Evolutionary conservation across 352 stramenopile species (phyloP).

Genomic region (Phytophthora citricola): DNA sequence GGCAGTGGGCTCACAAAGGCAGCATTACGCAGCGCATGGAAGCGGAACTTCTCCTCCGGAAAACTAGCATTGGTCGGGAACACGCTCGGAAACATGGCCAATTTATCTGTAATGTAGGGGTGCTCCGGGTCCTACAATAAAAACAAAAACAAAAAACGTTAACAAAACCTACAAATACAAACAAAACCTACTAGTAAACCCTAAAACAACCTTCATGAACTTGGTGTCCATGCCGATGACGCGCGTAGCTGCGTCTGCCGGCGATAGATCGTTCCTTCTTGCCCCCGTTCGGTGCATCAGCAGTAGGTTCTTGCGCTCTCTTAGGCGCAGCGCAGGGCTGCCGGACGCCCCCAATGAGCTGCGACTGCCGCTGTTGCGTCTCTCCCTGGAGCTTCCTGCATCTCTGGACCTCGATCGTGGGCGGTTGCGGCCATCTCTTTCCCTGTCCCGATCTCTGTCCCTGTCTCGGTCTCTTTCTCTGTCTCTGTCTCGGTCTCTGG

Average conservation of each 20-base stretch:
- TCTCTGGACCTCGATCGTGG: slow-evolving; percentile 56
- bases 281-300: slow-evolving; percentile 74
- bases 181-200: not conserved
- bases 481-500: slow-evolving; percentile 47
- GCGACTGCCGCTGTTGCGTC: slow-evolving; percentile 36
- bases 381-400: slow-evolving; percentile 23
- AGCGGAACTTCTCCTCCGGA: slow-evolving; percentile 84
- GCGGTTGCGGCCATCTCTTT: slow-evolving; percentile 39
- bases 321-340: slow-evolving; percentile 60
- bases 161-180: slow-evolving; percentile 10
- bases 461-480: slow-evolving; percentile 41
- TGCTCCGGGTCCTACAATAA: slow-evolving; percentile 61
- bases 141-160: slow-evolving; percentile 1
- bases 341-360: slow-evolving; percentile 54
- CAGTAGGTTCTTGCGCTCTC: slow-evolving; percentile 77
- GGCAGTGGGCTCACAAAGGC: slow-evolving; percentile 83
- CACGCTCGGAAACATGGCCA: slow-evolving; percentile 67
- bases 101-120: slow-evolving; percentile 74
- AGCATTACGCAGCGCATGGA: slow-evolving; percentile 71
- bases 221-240: slow-evolving; percentile 72
- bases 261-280: slow-evolving; percentile 54
- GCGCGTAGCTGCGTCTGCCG: slow-evolving; percentile 54
- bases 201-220: slow-evolving; percentile 72
- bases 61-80: slow-evolving; percentile 80
- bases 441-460: slow-evolving; percentile 42